Conservation (phyloP, 192 early-diverging fungal species). For the Physocladia obscura region DNA sequence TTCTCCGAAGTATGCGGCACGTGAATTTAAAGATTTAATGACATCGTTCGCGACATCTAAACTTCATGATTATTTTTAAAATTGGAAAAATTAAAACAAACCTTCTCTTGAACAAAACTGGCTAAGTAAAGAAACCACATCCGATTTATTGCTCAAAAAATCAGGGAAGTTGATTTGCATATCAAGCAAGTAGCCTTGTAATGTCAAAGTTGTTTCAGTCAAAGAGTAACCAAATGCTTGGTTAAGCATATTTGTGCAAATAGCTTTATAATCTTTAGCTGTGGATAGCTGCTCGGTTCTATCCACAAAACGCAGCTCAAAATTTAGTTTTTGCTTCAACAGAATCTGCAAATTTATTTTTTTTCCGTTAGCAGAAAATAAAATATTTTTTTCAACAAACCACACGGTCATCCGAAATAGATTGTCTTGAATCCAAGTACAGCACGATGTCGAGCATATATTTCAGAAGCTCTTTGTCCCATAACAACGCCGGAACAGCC, state of each 20-base stretch:
- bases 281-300: conserved; percentile 35
- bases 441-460: conserved; percentile 83
- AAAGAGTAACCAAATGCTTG: conserved; percentile 32
- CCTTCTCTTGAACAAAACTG: conserved; percentile 44
- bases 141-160: conserved; percentile 34
- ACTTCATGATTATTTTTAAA: not conserved
- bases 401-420: conserved; percentile 7
- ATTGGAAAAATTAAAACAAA: conserved; percentile 26
- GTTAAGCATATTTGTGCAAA: conserved; percentile 38
- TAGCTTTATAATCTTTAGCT: conserved; percentile 34
- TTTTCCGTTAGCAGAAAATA: too few species aligned
- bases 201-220: conserved; percentile 46
- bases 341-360: conserved; percentile 21
- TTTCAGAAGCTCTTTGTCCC: conserved; percentile 66
- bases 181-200: conserved; percentile 51
- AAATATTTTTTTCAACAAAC: conserved; percentile 29
- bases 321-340: conserved; percentile 27
- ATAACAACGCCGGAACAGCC: conserved; percentile 78
- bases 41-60: conserved; percentile 41
- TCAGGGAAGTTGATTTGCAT: conserved; percentile 50
- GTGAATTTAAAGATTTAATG: conserved; percentile 37
- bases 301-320: conserved; percentile 39
- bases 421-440: conserved; percentile 60
- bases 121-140: conserved; percentile 39
- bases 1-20: conserved; percentile 50